These are phyloP conservation scores for Aureobasidium sp. DNA, from an alignment of 2,329 filamentous ascomycete genomes.

Conservation along the genomic window DNA sequence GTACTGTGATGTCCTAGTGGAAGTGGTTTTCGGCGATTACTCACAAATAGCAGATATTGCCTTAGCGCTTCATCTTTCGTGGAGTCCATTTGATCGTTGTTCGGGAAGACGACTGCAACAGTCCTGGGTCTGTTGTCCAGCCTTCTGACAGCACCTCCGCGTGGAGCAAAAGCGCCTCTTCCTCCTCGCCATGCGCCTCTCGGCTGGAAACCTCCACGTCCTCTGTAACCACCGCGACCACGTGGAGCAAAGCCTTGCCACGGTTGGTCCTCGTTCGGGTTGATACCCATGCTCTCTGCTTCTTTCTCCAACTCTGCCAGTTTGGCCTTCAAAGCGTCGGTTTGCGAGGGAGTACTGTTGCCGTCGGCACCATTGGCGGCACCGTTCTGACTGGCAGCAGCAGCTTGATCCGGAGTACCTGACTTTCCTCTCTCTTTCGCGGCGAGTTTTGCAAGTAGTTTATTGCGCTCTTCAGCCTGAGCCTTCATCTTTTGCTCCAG, in stretches of 20 bases:
- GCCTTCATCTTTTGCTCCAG: slow-evolving; percentile 58
- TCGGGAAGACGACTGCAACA: slow-evolving; percentile 48
- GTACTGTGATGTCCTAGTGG: background rate
- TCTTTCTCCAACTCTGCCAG: slow-evolving; percentile 67
- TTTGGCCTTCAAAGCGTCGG: slow-evolving; percentile 62
- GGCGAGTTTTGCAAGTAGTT: slow-evolving; percentile 53
- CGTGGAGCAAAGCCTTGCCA: slow-evolving; percentile 33
- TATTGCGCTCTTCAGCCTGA: slow-evolving; percentile 59
- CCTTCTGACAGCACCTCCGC: slow-evolving; percentile 50
- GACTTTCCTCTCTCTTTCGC: slow-evolving; percentile 27
- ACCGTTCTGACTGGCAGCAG: slow-evolving; percentile 23
- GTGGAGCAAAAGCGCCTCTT: slow-evolving; percentile 35
- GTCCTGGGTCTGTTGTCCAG: slow-evolving; percentile 70
- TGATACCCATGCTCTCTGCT: slow-evolving; percentile 61
- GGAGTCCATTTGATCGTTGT: slow-evolving; percentile 56
- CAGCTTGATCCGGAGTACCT: slow-evolving; percentile 22
- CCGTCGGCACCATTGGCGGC: slow-evolving; percentile 20
- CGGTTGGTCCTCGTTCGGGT: slow-evolving; percentile 44
- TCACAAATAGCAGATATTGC: slow-evolving; percentile 55
- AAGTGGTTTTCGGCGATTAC: background rate
- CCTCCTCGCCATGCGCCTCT: slow-evolving; percentile 42
- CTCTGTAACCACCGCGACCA: slow-evolving; percentile 36
- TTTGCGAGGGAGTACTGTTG: slow-evolving; percentile 41
- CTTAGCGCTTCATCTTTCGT: slow-evolving; percentile 62
- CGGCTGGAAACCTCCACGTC: slow-evolving; percentile 33